phyloP scores from a whole-genome alignment of 2,329 filamentous ascomycete genomes.

The Monosporascus sp. region DNA sequence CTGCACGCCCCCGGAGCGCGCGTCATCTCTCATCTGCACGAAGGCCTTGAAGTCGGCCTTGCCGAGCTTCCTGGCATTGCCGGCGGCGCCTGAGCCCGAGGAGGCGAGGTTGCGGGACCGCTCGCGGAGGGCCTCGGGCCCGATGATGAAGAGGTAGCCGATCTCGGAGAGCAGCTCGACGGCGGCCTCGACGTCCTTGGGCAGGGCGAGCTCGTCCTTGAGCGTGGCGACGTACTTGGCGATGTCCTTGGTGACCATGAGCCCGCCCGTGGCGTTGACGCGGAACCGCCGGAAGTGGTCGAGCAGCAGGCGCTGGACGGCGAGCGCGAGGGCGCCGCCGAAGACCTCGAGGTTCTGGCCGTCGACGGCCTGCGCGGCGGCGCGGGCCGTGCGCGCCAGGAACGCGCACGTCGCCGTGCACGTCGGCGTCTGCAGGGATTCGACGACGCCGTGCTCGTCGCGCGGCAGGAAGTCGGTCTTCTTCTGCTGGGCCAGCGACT shows the following conservation, averaged over 20 bases:
- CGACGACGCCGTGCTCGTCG: constrained; percentile 63
- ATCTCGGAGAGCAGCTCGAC: constrained; percentile 90
- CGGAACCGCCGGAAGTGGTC: constrained; percentile 93
- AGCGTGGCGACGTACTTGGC: constrained; percentile 86
- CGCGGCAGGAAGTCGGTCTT: constrained; percentile 88
- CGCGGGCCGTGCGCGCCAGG: constrained; percentile 60
- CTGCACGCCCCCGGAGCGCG: constrained; percentile 74
- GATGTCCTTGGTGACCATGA: constrained; percentile 96
- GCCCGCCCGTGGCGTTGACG: constrained; percentile 85
- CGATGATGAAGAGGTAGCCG: constrained; percentile 92
- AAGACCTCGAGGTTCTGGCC: constrained; percentile 80
- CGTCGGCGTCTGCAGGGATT: constrained; percentile 79
- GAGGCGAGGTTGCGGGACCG: constrained; percentile 56
- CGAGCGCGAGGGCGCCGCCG: constrained; percentile 76
- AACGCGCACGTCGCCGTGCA: constrained; percentile 80
- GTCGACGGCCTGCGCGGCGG: constrained; percentile 66
- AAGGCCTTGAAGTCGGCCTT: constrained; percentile 77
- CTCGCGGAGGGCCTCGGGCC: constrained; percentile 70
- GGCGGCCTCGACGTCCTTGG: constrained; percentile 60
- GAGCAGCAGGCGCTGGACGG: constrained; percentile 72
- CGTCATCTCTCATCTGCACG: constrained; percentile 81
- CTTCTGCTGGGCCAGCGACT: constrained; percentile 70
- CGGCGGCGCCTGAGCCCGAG: constrained; percentile 31
- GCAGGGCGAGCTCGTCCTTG: constrained; percentile 68
- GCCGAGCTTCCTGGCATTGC: constrained; percentile 44